A percentile compares a stretch with the other conserved stretches of the same genome.
These are phyloP conservation scores for Lipomyces sp. DNA, from an alignment of 805 yeast species.

Conservation along the genomic window DNA sequence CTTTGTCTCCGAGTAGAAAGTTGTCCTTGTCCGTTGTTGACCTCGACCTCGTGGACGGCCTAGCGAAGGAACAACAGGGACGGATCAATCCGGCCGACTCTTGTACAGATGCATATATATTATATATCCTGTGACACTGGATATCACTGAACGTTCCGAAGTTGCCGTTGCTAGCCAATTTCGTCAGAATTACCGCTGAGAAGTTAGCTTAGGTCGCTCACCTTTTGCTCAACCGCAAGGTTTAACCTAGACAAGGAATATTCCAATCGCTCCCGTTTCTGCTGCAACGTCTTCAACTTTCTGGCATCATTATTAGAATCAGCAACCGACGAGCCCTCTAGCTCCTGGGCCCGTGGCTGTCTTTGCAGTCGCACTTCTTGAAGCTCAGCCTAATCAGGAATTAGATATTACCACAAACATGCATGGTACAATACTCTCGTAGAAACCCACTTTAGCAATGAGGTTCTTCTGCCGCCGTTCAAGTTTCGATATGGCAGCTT, in stretches of 20 bases:
- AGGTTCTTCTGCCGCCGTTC: constrained; percentile 41
- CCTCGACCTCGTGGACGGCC: too few relatives aligned
- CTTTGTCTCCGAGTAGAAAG: neutral
- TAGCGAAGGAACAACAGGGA: neutral
- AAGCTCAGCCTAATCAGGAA: constrained; percentile 37
- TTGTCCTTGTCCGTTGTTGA: too few relatives aligned
- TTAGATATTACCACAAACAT: neutral
- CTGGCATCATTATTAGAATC: constrained; percentile 31
- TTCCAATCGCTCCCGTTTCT: constrained; percentile 36
- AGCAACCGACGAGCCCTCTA: neutral
- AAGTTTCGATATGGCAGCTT: constrained; percentile 38
- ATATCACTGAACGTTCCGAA: neutral
- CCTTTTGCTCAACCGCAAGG: constrained; percentile 35
- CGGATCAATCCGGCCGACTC: neutral
- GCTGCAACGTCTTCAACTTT: constrained; percentile 33
- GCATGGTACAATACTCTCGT: neutral
- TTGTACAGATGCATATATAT: neutral
- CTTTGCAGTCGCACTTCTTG: constrained; percentile 41
- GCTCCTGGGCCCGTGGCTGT: constrained; percentile 21
- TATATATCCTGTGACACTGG: neutral
- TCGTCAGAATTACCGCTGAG: neutral
- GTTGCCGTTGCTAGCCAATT: constrained; percentile 10
- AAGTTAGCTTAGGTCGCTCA: neutral
- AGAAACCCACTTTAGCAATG: constrained; percentile 30
- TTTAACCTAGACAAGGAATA: constrained; percentile 38